Conservation (phyloP, 2,329 filamentous ascomycete genomes). For the Arthrobotrys musiformis region DNA sequence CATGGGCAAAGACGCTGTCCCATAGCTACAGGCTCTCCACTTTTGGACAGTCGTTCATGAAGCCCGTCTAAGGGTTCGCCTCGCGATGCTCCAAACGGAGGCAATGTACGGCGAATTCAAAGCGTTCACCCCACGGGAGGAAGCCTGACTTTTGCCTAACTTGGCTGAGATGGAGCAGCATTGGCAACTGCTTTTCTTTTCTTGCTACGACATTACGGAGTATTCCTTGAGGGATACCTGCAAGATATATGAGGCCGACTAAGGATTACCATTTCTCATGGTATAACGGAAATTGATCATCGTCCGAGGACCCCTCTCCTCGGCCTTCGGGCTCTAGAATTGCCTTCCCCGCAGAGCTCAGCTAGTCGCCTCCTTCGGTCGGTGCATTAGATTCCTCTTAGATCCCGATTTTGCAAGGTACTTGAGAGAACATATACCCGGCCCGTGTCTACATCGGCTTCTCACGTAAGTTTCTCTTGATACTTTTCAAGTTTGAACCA, state of each 20-base stretch:
- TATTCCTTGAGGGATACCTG: too few relatives aligned
- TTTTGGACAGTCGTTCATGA: slow-evolving; percentile 20
- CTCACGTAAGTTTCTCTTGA: neutral
- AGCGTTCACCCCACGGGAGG: slow-evolving; percentile 43
- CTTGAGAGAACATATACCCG: neutral
- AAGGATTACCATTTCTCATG: slow-evolving; percentile 28
- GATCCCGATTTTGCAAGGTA: neutral
- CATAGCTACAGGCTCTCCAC: slow-evolving; percentile 1
- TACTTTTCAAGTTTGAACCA: neutral
- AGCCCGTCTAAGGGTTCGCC: slow-evolving; percentile 29
- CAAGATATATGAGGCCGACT: neutral
- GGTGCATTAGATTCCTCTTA: neutral
- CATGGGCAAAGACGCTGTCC: slow-evolving; percentile 23
- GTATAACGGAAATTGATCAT: slow-evolving; percentile 50
- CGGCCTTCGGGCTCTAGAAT: neutral
- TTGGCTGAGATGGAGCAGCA: neutral
- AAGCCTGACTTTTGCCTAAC: slow-evolving; percentile 19
- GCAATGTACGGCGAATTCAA: slow-evolving; percentile 48
- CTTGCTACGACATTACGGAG: neutral
- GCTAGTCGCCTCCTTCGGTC: slow-evolving; percentile 8
- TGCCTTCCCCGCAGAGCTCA: slow-evolving; percentile 48
- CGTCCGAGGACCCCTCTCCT: neutral
- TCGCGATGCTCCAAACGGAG: slow-evolving; percentile 36
- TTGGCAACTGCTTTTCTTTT: neutral
- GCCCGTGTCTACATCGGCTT: slow-evolving; percentile 3